Conservation (phyloP, 2,329 filamentous ascomycete genomes). For the Ascochyta rabiei region DNA sequence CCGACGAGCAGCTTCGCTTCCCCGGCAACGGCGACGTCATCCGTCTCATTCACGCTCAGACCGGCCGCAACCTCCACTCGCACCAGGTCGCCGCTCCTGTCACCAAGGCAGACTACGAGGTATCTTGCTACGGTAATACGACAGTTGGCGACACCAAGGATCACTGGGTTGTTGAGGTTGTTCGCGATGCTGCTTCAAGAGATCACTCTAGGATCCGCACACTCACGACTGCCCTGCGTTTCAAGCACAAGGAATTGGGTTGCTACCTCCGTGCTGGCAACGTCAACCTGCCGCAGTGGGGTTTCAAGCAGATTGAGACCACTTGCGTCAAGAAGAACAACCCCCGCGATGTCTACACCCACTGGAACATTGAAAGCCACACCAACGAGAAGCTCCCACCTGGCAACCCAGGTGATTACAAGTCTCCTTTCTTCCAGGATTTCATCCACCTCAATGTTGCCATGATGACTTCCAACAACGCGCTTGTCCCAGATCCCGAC, state of each 20-base stretch:
- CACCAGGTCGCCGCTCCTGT: constrained; percentile 88
- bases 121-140: constrained; percentile 93
- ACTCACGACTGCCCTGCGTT: constrained; percentile 88
- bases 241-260: constrained; percentile 79
- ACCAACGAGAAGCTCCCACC: constrained; percentile 90
- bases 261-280: constrained; percentile 97
- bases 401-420: constrained; percentile 88
- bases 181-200: constrained; percentile 84
- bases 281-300: constrained; percentile 96
- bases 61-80: constrained; percentile 95
- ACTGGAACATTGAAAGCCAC: constrained; percentile 98
- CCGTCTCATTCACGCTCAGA: constrained; percentile 91
- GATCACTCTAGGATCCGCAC: constrained; percentile 87
- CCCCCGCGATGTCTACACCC: constrained; percentile 89
- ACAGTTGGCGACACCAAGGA: constrained; percentile 97
- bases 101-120: constrained; percentile 87
- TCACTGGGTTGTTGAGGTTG: constrained; percentile 93
- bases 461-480: constrained; percentile 99
- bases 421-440: constrained; percentile 95
- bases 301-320: constrained; percentile 99
- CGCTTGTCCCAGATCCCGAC: constrained; percentile 93
- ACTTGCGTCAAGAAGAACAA: constrained; percentile 94
- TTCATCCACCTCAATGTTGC: constrained; percentile 98
- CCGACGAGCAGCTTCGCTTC: constrained; percentile 72
- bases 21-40: constrained; percentile 79